phyloP scores from a whole-genome alignment of 2,329 filamentous ascomycete species.

The Xylariales sp. region DNA sequence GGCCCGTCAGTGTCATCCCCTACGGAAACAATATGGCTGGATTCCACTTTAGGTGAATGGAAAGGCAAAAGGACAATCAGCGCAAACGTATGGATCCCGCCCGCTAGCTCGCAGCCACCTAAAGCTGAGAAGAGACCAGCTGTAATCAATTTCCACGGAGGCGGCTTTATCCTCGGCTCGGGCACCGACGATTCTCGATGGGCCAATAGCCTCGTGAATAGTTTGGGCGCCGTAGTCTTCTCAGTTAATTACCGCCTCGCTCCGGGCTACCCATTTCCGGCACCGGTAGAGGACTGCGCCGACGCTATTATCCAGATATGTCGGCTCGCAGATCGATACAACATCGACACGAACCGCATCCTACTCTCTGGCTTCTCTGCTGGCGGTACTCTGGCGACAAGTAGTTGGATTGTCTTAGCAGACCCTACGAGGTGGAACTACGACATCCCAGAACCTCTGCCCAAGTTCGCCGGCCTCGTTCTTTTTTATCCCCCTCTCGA shows the following conservation, averaged over 20 bases:
- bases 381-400: constrained; percentile 65
- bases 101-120: constrained; percentile 41
- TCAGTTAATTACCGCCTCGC: constrained; percentile 75
- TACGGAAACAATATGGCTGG: constrained; percentile 44
- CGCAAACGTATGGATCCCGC: constrained; percentile 43
- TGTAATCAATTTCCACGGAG: constrained; percentile 74
- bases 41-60: constrained; percentile 44
- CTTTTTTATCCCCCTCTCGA: constrained; percentile 72
- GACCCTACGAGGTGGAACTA: constrained; percentile 43
- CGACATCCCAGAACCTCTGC: constrained; percentile 49
- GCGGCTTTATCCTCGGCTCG: constrained; percentile 72
- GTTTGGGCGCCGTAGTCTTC: constrained; percentile 68
- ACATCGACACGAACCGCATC: constrained; percentile 66
- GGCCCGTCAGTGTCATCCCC: constrained; percentile 30
- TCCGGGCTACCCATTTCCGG: constrained; percentile 72
- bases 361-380: constrained; percentile 73
- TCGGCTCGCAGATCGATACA: constrained; percentile 64
- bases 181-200: constrained; percentile 73
- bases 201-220: constrained; percentile 62
- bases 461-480: constrained; percentile 64
- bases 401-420: constrained; percentile 50
- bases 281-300: constrained; percentile 72
- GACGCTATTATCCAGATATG: constrained; percentile 71
- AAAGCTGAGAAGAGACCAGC: constrained; percentile 54
- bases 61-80: constrained; percentile 42